These are phyloP conservation scores for Albugo candida DNA, from an alignment of 352 stramenopile species.

Conservation along the genomic window DNA sequence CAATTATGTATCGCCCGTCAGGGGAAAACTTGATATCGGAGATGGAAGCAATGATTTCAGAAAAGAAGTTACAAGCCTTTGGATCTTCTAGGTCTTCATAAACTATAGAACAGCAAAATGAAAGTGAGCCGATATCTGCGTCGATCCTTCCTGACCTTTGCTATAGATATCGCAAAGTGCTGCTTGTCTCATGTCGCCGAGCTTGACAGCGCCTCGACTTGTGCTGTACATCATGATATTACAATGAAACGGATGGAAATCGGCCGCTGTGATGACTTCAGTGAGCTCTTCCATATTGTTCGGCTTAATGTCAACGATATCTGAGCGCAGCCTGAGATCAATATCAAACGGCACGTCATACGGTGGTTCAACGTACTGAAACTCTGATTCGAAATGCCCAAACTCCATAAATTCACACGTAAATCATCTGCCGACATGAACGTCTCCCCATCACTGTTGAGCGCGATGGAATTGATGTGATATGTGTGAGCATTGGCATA, in stretches of 20 bases:
- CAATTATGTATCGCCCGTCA: conserved; percentile 87
- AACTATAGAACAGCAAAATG: conserved; percentile 12
- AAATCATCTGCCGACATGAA: conserved; percentile 93
- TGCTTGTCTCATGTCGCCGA: conserved; percentile 83
- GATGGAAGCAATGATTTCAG: conserved; percentile 91
- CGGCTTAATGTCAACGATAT: conserved; percentile 94
- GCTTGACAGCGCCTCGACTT: conserved; percentile 80
- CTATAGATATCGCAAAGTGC: conserved; percentile 78
- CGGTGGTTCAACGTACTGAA: conserved; percentile 46
- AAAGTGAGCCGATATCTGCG: background rate
- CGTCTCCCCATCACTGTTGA: conserved; percentile 88
- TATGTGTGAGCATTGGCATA: conserved; percentile 92
- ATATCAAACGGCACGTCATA: background rate
- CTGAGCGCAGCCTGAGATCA: conserved; percentile 13
- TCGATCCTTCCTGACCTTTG: conserved; percentile 17
- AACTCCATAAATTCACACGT: conserved; percentile 90
- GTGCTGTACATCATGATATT: conserved; percentile 93
- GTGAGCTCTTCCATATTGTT: conserved; percentile 93
- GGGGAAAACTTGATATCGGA: conserved; percentile 88
- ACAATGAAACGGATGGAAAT: conserved; percentile 87
- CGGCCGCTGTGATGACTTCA: conserved; percentile 88
- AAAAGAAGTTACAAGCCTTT: conserved; percentile 83
- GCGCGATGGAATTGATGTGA: conserved; percentile 92
- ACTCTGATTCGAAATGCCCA: conserved; percentile 78
- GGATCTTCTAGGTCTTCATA: conserved; percentile 71